A percentile compares a stretch with the other conserved stretches of the same genome.
Conservation (phyloP, 805 yeast genomes). For the Ogataea zsoltii region DNA sequence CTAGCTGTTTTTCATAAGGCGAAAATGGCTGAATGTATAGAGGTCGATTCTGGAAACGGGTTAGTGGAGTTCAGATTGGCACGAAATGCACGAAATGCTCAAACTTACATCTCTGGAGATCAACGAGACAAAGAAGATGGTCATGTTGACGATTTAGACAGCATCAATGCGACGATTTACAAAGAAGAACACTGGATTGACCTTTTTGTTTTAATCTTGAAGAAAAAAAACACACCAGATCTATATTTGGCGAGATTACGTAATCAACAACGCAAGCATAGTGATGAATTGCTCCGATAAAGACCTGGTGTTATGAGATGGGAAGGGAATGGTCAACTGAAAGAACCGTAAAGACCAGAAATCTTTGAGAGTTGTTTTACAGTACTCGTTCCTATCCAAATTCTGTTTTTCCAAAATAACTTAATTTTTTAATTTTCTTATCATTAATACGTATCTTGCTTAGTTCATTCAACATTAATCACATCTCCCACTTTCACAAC, state of each 20-base stretch:
- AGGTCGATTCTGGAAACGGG: slow-evolving; percentile 45
- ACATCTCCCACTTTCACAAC: slow-evolving; percentile 20
- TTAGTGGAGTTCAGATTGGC: slow-evolving; percentile 10
- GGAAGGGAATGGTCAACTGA: too few relatives aligned
- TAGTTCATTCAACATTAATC: neutral
- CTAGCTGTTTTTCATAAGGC: slow-evolving; percentile 26
- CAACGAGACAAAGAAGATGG: slow-evolving; percentile 55
- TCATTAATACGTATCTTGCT: neutral
- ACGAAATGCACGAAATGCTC: too few relatives aligned
- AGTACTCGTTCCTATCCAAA: too few relatives aligned
- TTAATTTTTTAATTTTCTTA: neutral
- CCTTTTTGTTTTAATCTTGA: too few relatives aligned
- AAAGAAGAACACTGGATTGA: too few relatives aligned
- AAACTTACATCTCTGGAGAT: slow-evolving; percentile 51
- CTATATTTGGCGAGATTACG: too few relatives aligned
- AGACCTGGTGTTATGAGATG: too few relatives aligned
- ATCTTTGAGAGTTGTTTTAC: too few relatives aligned
- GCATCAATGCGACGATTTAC: neutral
- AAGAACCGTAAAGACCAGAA: too few relatives aligned
- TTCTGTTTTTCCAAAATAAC: neutral
- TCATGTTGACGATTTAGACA: slow-evolving; percentile 20
- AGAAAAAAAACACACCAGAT: too few relatives aligned
- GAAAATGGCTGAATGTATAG: slow-evolving; percentile 58
- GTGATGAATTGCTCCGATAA: too few relatives aligned
- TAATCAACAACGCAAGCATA: too few relatives aligned